Evolutionary conservation across 2,329 filamentous ascomycete genomes (phyloP).

Genomic region (Chaetoscypha palmicola): DNA sequence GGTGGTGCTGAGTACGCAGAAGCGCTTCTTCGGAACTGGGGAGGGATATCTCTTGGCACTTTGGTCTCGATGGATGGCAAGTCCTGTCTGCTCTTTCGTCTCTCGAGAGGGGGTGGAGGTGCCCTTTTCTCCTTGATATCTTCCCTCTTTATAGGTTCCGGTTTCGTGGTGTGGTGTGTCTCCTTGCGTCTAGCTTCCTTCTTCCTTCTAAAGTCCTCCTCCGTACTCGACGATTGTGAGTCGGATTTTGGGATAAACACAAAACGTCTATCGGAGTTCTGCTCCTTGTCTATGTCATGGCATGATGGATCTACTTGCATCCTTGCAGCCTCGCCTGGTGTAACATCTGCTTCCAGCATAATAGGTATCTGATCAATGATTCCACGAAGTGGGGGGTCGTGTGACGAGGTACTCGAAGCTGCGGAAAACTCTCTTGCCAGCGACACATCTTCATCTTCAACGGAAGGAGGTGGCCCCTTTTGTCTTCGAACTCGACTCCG

Average conservation of each 20-base stretch:
- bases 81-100: slow-evolving; percentile 27
- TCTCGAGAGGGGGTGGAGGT: slow-evolving; percentile 13
- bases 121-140: slow-evolving; percentile 7
- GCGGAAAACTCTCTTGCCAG: slow-evolving; percentile 49
- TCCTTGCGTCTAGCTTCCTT: slow-evolving; percentile 3
- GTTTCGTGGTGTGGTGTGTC: not conserved
- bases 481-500: slow-evolving; percentile 17
- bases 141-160: not conserved
- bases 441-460: slow-evolving; percentile 62
- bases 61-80: slow-evolving; percentile 30
- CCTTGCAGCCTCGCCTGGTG: slow-evolving; percentile 25
- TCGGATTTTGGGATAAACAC: slow-evolving; percentile 43
- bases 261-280: slow-evolving; percentile 51
- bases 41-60: slow-evolving; percentile 26
- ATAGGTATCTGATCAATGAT: slow-evolving; percentile 62
- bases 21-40: slow-evolving; percentile 27
- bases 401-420: slow-evolving; percentile 26
- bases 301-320: slow-evolving; percentile 21
- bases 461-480: slow-evolving; percentile 43
- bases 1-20: slow-evolving; percentile 22
- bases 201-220: slow-evolving; percentile 15
- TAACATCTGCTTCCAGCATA: slow-evolving; percentile 50
- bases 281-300: slow-evolving; percentile 14
- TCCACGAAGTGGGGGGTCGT: slow-evolving; percentile 55
- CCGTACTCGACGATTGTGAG: slow-evolving; percentile 15